These are phyloP conservation scores for Ceratobasidium papillatum DNA, from an alignment of 1,284 basidiomycete genomes.

Conservation along the genomic window DNA sequence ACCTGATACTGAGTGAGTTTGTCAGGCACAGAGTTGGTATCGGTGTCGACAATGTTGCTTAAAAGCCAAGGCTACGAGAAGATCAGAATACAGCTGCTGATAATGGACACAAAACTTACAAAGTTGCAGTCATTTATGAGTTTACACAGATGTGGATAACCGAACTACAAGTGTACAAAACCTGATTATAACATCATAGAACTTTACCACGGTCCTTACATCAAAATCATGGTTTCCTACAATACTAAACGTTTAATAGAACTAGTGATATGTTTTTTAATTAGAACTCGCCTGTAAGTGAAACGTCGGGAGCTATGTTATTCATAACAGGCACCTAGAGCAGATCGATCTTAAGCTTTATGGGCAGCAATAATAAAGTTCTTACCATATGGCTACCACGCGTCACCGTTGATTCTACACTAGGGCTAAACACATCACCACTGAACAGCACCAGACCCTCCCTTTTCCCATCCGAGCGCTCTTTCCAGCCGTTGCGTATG, in stretches of 20 bases:
- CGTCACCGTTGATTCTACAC: slow-evolving; percentile 86
- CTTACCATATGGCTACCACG: slow-evolving; percentile 91
- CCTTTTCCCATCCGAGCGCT: slow-evolving; percentile 59
- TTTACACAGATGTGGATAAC: slow-evolving; percentile 75
- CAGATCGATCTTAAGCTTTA: not conserved
- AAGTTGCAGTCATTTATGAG: slow-evolving; percentile 76
- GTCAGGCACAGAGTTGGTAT: slow-evolving; percentile 66
- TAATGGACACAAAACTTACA: slow-evolving; percentile 55
- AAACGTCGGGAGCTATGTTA: slow-evolving; percentile 69
- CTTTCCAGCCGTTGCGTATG: slow-evolving; percentile 63
- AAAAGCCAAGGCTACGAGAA: slow-evolving; percentile 71
- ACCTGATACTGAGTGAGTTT: slow-evolving; percentile 67
- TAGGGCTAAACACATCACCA: slow-evolving; percentile 87
- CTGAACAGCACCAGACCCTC: slow-evolving; percentile 88
- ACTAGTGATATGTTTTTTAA: not conserved
- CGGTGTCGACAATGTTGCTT: slow-evolving; percentile 75
- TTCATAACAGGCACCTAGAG: slow-evolving; percentile 83
- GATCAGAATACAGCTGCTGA: slow-evolving; percentile 47
- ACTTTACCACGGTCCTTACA: slow-evolving; percentile 57
- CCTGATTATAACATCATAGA: not conserved
- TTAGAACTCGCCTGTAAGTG: slow-evolving; percentile 64
- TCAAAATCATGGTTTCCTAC: slow-evolving; percentile 88
- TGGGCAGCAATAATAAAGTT: slow-evolving; percentile 3
- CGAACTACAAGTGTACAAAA: slow-evolving; percentile 23
- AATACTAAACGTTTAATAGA: not conserved